Evolutionary conservation across 2,329 filamentous ascomycete genomes (phyloP).

Genomic region (Apiospora rasikravindrae): DNA sequence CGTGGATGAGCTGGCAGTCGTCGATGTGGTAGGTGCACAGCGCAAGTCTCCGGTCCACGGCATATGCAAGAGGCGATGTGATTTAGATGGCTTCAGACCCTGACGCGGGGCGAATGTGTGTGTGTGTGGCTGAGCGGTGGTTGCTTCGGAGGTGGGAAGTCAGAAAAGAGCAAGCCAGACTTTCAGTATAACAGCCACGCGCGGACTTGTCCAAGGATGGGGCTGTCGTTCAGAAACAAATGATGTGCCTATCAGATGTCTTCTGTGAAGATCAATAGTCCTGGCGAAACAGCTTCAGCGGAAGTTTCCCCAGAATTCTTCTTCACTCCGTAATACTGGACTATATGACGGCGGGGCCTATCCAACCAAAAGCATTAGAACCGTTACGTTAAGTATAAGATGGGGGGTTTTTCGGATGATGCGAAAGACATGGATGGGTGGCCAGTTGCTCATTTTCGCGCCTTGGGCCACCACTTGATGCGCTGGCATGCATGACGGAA

Average conservation of each 20-base stretch:
- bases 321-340: slow-evolving; percentile 27
- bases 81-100: slow-evolving; percentile 16
- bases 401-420: slow-evolving; percentile 40
- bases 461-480: slow-evolving; percentile 55
- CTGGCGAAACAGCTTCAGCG: slow-evolving; percentile 41
- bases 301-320: slow-evolving; percentile 38
- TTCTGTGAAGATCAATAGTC: slow-evolving; percentile 38
- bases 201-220: slow-evolving; percentile 27
- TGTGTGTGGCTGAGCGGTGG: slow-evolving; percentile 47
- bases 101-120: slow-evolving; percentile 29
- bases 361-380: slow-evolving; percentile 50
- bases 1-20: slow-evolving; percentile 66
- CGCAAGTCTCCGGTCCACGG: slow-evolving; percentile 59
- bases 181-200: slow-evolving; percentile 17
- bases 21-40: slow-evolving; percentile 56
- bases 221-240: slow-evolving; percentile 30
- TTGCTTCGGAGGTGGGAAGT: slow-evolving; percentile 9
- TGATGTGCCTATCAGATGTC: slow-evolving; percentile 33
- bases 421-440: slow-evolving; percentile 38
- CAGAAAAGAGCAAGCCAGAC: slow-evolving; percentile 14
- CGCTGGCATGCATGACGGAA: slow-evolving; percentile 66
- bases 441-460: slow-evolving; percentile 44
- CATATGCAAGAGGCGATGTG: slow-evolving; percentile 54
- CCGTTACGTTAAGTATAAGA: slow-evolving; percentile 46
- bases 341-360: slow-evolving; percentile 44